Conservation (phyloP, 331 rosid species). For the Spiraea crenata region DNA sequence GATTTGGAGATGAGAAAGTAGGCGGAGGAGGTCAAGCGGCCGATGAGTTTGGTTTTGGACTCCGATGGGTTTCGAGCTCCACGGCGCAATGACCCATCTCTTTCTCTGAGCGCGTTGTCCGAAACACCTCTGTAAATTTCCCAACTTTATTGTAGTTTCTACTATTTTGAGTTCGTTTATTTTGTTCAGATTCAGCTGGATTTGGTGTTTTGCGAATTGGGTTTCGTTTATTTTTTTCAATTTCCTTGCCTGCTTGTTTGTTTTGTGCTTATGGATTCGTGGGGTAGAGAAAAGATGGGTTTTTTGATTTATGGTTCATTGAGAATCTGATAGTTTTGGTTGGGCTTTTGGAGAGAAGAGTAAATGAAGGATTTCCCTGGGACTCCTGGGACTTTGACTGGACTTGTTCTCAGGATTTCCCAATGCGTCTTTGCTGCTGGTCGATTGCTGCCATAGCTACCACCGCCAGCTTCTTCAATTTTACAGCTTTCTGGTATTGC, state of each 20-base stretch:
- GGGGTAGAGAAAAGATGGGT: conserved; percentile 34
- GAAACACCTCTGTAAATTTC: too few relatives aligned
- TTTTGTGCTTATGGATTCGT: conserved; percentile 18
- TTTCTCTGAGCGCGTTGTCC: too few relatives aligned
- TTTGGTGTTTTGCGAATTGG: too few relatives aligned
- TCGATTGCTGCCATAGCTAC: conserved; percentile 86
- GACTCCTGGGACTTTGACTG: conserved; percentile 85
- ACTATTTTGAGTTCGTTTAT: too few relatives aligned
- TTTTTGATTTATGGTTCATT: conserved; percentile 18
- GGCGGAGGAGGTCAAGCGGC: too few relatives aligned
- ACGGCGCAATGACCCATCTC: too few relatives aligned
- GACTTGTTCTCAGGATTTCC: conserved; percentile 69
- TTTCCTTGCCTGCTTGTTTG: conserved; percentile 8
- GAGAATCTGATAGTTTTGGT: conserved; percentile 31
- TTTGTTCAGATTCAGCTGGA: too few relatives aligned
- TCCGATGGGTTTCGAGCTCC: too few relatives aligned
- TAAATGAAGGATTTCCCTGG: conserved; percentile 88
- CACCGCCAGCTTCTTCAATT: conserved; percentile 62
- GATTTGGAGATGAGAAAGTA: too few relatives aligned
- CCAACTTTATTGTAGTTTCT: too few relatives aligned
- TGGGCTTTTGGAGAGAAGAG: conserved; percentile 18
- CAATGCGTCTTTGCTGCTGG: conserved; percentile 77
- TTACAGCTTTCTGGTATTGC: conserved; percentile 85
- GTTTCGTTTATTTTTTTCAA: not conserved
- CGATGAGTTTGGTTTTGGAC: too few relatives aligned